Evolutionary conservation across 2,329 filamentous ascomycete species (phyloP).

Genomic region (Penicillium fuscoglaucum): DNA sequence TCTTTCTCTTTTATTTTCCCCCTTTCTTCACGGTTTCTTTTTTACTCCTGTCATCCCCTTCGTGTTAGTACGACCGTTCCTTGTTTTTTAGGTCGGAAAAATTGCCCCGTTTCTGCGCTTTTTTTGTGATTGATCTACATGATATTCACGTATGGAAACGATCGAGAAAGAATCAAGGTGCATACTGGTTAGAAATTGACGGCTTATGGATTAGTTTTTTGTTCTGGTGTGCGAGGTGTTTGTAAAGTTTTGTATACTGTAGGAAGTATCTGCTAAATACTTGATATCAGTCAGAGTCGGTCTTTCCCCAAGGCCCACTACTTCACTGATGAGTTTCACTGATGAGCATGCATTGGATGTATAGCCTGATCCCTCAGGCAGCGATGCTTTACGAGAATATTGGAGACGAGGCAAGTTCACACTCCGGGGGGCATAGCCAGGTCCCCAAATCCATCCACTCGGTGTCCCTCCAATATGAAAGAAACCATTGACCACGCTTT

Average conservation of each 20-base stretch:
- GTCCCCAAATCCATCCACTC: neutral
- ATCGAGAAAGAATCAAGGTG: conserved; percentile 17
- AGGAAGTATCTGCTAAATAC: neutral
- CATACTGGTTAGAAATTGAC: conserved; percentile 17
- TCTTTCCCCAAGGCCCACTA: neutral
- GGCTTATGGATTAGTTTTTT: conserved; percentile 14
- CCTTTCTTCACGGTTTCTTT: conserved; percentile 24
- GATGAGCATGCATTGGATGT: neutral
- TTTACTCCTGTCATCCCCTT: conserved; percentile 18
- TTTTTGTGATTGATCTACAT: conserved; percentile 16
- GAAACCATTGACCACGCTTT: neutral
- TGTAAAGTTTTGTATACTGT: neutral
- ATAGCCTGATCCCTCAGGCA: neutral
- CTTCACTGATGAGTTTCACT: neutral
- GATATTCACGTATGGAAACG: conserved; percentile 19
- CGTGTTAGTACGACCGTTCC: conserved; percentile 15
- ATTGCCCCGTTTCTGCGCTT: conserved; percentile 20
- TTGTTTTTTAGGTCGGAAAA: conserved; percentile 17
- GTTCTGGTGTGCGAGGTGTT: neutral
- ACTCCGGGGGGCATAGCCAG: neutral
- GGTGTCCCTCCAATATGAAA: neutral
- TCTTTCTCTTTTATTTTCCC: conserved; percentile 23
- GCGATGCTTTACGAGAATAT: neutral
- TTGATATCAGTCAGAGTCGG: neutral
- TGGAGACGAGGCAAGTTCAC: neutral